Conservation (phyloP, 2,329 filamentous ascomycete genomes). For the Calcarisporium arbuscula region DNA sequence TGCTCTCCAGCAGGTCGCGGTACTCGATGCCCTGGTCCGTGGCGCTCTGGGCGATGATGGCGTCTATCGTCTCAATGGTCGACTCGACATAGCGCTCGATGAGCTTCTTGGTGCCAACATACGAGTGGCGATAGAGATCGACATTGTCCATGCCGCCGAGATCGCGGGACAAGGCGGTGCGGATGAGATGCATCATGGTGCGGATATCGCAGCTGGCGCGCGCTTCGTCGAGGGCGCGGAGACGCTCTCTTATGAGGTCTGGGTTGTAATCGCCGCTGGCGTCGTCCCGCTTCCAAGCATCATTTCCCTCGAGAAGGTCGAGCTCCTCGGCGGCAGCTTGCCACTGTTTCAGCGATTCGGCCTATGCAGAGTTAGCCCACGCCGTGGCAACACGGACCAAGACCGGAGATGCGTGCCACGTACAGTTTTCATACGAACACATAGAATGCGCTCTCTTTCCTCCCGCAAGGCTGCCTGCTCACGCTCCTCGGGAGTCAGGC, state of each 20-base stretch:
- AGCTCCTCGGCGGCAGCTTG: conserved; percentile 67
- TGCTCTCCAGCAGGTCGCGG: conserved; percentile 56
- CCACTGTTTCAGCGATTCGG: conserved; percentile 67
- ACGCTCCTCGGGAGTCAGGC: conserved; percentile 44
- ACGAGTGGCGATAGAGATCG: conserved; percentile 74
- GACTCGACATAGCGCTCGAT: conserved; percentile 85
- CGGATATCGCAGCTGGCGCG: conserved; percentile 64
- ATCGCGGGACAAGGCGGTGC: conserved; percentile 73
- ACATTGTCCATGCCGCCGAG: conserved; percentile 82
- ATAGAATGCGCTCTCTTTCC: conserved; percentile 56
- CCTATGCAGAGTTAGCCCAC: conserved; percentile 36
- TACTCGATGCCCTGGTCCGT: conserved; percentile 50
- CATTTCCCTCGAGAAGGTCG: conserved; percentile 72
- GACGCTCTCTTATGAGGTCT: conserved; percentile 59
- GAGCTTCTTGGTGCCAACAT: conserved; percentile 78
- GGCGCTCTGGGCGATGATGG: conserved; percentile 57
- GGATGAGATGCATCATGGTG: conserved; percentile 72
- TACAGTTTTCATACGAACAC: conserved; percentile 60
- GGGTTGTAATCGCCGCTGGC: conserved; percentile 63
- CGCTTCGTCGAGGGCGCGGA: conserved; percentile 69
- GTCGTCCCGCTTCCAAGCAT: conserved; percentile 69
- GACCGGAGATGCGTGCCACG: conserved; percentile 21
- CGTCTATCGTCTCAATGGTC: conserved; percentile 65
- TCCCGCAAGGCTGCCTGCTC: conserved; percentile 41
- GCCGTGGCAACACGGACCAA: too few relatives aligned